Base-by-base conservation (phyloP, 1,139 yeast species). In the Yamadazyma sp. region DNA sequence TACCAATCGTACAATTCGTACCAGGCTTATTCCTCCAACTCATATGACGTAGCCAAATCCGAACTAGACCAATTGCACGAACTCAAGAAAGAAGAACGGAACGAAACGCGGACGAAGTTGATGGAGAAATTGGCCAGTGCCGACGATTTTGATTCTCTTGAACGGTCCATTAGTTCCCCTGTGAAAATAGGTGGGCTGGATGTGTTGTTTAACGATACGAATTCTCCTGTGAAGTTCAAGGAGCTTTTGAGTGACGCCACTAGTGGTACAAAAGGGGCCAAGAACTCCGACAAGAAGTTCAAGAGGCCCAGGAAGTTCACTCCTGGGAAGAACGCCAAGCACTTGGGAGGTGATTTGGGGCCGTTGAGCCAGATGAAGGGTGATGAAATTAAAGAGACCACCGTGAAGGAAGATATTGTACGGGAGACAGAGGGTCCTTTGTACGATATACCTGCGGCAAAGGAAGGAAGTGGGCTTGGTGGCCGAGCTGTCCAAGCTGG, bases 351-450 rank as follows among this genome's bases (percentile, higher is more conserved):
- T 10, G 33, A 35, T n/a, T 53, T 71, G 42, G 82, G 79, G 1
- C 79, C 79, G 3, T 56, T 73, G 39, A 74, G 72, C 2, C 46
- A 43, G 14, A 59, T 29, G 35, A 51, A 36, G 22, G 49, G 43
- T 6, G 42, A 41, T 12, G 58, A 53, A 22, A 50, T 48, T 18
- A 17, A 46, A n/a, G 44, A 49, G 29, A 39, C 55, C 1, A 40
- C 39, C 28, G 44, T 51, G 10, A 52, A 49, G 36, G 65, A 58
- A 2, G 63, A 55, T 2, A 43, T 65, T 26, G 55, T 69, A 1
- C 61, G 64, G 42, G 73, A 68, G 24, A 62, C 69, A 0, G 77
- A 79, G 18, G 77, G 75, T 3, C 85, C 85, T 3, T 59, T 78
- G 35, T 79, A 76, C 46, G 64, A 75, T 17, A 59, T 77, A 11